These are phyloP conservation scores for Apophysomyces trapeziformis DNA, from an alignment of 371 early-diverging fungal genomes.

Conservation along the genomic window DNA sequence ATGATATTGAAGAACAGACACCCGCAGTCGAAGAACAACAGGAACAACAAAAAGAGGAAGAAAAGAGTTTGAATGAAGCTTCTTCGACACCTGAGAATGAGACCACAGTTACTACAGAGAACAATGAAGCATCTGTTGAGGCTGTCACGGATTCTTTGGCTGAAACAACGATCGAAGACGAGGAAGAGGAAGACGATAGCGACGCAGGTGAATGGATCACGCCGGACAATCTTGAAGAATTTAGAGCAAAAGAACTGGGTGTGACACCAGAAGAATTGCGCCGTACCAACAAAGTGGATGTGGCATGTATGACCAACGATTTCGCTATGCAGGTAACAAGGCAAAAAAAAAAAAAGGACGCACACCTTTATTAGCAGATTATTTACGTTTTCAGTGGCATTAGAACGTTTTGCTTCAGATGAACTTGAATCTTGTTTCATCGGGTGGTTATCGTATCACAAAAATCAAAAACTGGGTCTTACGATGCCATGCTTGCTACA, in stretches of 20 bases:
- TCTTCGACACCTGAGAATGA: background rate
- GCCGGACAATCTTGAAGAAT: constrained; percentile 80
- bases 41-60: background rate
- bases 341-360: background rate
- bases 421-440: constrained; percentile 82
- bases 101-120: constrained; percentile 5
- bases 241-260: constrained; percentile 62
- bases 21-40: background rate
- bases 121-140: constrained; percentile 14
- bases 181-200: constrained; percentile 53
- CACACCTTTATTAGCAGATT: constrained; percentile 6
- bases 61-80: background rate
- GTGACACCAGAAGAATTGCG: constrained; percentile 47
- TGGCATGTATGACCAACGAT: constrained; percentile 93
- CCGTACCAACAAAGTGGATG: constrained; percentile 56
- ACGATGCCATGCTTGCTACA: constrained; percentile 95
- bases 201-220: constrained; percentile 95
- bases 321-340: constrained; percentile 90
- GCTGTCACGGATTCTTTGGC: constrained; percentile 14
- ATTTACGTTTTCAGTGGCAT: background rate
- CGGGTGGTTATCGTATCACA: constrained; percentile 83
- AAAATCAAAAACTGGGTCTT: constrained; percentile 87
- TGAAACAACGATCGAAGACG: constrained; percentile 21
- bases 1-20: background rate
- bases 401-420: constrained; percentile 92